Percentiles rank a stretch among this genome's conserved stretches.
Conservation (phyloP, 179 eudicot genomes). For the Monotropa hypopitys region DNA sequence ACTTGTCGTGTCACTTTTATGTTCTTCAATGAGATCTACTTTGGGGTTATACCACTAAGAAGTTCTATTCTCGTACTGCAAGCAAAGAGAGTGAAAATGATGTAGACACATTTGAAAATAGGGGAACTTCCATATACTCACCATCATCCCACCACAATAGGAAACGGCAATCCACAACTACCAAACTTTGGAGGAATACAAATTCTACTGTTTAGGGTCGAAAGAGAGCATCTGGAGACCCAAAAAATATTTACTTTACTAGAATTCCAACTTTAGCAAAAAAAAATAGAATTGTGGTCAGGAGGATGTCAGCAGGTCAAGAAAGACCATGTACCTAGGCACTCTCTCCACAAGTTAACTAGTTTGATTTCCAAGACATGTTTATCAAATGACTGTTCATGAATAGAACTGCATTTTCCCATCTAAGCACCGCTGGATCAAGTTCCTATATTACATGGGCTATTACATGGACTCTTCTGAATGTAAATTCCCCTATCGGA, state of each 20-base stretch:
- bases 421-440: neutral
- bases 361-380: neutral
- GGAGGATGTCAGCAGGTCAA: conserved; percentile 1
- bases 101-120: neutral
- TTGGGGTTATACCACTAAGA: neutral
- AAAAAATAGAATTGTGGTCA: neutral
- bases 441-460: neutral
- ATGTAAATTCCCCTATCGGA: neutral
- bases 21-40: neutral
- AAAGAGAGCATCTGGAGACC: neutral
- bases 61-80: neutral
- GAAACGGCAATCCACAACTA: neutral
- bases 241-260: neutral
- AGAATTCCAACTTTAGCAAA: neutral
- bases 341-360: conserved; percentile 2
- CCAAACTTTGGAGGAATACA: neutral
- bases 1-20: neutral
- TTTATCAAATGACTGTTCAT: neutral
- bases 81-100: neutral
- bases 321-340: neutral
- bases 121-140: neutral
- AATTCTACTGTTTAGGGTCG: neutral
- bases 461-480: neutral
- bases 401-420: neutral
- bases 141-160: neutral